phyloP scores from a whole-genome alignment of 306 rosid genomes.

The Ammopiptanthus mongolicus region DNA sequence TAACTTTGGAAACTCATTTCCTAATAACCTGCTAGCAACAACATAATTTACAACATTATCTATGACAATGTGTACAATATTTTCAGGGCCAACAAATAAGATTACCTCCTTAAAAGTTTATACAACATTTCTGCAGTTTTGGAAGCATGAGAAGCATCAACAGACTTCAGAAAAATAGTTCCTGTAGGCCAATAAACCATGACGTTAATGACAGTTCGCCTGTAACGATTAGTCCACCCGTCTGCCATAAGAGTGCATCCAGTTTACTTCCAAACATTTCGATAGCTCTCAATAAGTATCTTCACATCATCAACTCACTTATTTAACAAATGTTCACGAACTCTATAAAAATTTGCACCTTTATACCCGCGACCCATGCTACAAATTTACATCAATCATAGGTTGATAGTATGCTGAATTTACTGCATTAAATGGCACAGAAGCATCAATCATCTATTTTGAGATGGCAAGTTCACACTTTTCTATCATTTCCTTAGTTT shows the following conservation, averaged over 20 bases:
- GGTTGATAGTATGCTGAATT: background rate
- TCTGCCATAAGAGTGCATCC: background rate
- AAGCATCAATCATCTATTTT: slow-evolving; percentile 1
- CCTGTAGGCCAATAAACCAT: background rate
- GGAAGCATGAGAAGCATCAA: background rate
- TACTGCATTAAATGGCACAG: background rate
- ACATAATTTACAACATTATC: no score
- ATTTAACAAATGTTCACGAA: background rate
- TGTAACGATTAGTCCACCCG: background rate
- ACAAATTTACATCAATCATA: background rate
- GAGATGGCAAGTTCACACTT: background rate
- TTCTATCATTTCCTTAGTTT: background rate
- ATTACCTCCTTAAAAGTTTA: background rate
- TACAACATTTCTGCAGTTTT: background rate
- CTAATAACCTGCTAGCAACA: no score
- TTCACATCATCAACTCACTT: background rate
- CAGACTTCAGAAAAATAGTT: background rate
- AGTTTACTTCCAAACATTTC: background rate
- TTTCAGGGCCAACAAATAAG: background rate
- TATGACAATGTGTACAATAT: background rate
- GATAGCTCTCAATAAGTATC: background rate
- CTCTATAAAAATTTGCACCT: background rate
- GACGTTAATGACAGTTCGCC: background rate
- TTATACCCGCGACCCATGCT: background rate
- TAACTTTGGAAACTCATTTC: no score